phyloP scores from a whole-genome alignment of 2,329 filamentous ascomycete genomes.

The Aureobasidium sp. region DNA sequence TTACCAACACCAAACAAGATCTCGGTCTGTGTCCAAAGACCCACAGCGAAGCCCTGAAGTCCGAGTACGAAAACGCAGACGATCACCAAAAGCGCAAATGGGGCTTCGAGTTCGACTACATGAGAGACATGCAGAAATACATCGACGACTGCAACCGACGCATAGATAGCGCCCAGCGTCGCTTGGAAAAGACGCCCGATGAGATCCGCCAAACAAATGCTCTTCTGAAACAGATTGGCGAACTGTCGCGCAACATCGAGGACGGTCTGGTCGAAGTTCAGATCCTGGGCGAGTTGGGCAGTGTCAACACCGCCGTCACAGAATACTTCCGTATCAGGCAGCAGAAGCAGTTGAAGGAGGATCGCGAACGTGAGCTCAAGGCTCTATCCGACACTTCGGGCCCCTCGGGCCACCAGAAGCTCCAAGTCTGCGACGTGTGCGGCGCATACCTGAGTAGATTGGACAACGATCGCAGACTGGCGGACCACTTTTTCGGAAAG shows the following conservation, averaged over 20 bases:
- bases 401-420: constrained; percentile 89
- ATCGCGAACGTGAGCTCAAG: constrained; percentile 81
- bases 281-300: constrained; percentile 70
- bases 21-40: constrained; percentile 80
- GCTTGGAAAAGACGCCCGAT: constrained; percentile 93
- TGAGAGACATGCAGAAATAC: constrained; percentile 91
- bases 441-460: constrained; percentile 86
- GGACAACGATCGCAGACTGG: constrained; percentile 87
- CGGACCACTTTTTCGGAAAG: constrained; percentile 98
- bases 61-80: constrained; percentile 72
- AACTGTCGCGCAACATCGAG: constrained; percentile 68
- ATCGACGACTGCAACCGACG: constrained; percentile 93
- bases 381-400: constrained; percentile 84
- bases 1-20: constrained; percentile 99
- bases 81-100: constrained; percentile 64
- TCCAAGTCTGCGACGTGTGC: constrained; percentile 97
- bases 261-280: constrained; percentile 78
- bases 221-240: constrained; percentile 76
- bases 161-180: constrained; percentile 81
- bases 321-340: constrained; percentile 81
- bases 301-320: constrained; percentile 72
- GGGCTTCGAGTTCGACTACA: constrained; percentile 94
- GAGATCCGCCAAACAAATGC: constrained; percentile 94
- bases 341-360: constrained; percentile 70
- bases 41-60: constrained; percentile 79